phyloP scores from a whole-genome alignment of 768 basidiomycete genomes.

The Multifurca ochricompacta region DNA sequence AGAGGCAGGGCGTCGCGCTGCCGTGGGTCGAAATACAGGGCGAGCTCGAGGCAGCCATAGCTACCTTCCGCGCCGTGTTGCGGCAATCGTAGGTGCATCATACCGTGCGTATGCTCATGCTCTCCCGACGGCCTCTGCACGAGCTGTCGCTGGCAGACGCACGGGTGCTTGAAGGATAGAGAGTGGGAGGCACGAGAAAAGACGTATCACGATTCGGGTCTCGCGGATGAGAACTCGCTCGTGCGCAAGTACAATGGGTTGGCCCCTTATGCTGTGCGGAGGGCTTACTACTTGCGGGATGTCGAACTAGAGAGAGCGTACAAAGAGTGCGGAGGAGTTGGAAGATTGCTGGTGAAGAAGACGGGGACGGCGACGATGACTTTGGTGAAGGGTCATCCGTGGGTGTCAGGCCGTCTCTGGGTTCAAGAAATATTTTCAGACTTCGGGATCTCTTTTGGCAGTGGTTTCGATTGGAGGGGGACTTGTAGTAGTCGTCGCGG shows the following conservation, averaged over 20 bases:
- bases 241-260: conserved; percentile 74
- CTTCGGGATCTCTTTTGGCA: background rate
- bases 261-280: conserved; percentile 72
- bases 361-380: conserved; percentile 7
- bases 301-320: conserved; percentile 53
- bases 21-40: conserved; percentile 82
- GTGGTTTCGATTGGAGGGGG: no score
- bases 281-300: conserved; percentile 48
- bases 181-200: conserved; percentile 66
- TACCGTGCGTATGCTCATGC: conserved; percentile 53
- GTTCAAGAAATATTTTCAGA: background rate
- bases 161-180: conserved; percentile 44
- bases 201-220: conserved; percentile 58
- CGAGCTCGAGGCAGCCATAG: conserved; percentile 58
- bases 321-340: conserved; percentile 41
- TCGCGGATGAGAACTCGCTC: conserved; percentile 65
- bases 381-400: background rate
- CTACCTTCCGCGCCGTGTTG: conserved; percentile 56
- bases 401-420: background rate
- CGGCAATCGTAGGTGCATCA: conserved; percentile 70
- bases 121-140: conserved; percentile 34
- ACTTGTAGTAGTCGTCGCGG: no score
- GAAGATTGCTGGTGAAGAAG: conserved; percentile 30
- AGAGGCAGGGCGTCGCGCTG: conserved; percentile 73
- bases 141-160: conserved; percentile 31